These are phyloP conservation scores for Arthrobotrys sinensis DNA, from an alignment of 2,329 filamentous ascomycete species.

Conservation along the genomic window DNA sequence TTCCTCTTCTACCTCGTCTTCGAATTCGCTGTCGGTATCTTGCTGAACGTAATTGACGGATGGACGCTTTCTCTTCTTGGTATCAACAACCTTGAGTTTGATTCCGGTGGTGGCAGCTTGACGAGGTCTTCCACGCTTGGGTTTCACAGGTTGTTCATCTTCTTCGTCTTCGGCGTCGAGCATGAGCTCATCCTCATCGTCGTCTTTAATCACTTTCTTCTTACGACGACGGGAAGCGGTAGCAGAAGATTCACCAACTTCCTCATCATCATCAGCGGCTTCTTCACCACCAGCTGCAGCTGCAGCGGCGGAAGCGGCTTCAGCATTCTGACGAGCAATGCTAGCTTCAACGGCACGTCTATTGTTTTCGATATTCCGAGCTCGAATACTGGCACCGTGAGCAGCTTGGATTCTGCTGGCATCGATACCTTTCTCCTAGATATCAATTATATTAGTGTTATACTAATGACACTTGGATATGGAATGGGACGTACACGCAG, in stretches of 20 bases:
- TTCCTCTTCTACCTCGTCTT: conserved; percentile 24
- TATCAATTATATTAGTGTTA: neutral
- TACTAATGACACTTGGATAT: neutral
- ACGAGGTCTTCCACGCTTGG: conserved; percentile 29
- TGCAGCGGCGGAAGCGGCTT: neutral
- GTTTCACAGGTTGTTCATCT: conserved; percentile 17
- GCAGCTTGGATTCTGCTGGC: conserved; percentile 60
- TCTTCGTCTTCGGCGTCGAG: conserved; percentile 27
- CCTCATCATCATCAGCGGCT: conserved; percentile 2
- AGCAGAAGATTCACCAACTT: conserved; percentile 50
- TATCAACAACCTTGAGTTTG: neutral
- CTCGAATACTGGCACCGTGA: conserved; percentile 5
- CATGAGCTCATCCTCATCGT: conserved; percentile 38
- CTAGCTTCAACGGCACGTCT: neutral
- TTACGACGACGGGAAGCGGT: conserved; percentile 30
- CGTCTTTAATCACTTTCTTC: neutral
- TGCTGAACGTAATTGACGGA: conserved; percentile 7
- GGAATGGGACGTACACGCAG: conserved; percentile 60
- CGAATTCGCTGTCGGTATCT: conserved; percentile 19
- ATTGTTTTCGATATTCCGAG: neutral
- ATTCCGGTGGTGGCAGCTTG: conserved; percentile 39
- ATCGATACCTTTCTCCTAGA: conserved; percentile 63
- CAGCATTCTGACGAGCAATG: neutral
- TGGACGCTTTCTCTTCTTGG: conserved; percentile 36
- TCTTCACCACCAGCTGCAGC: conserved; percentile 14